Evolutionary conservation across 495 filamentous ascomycete species (phyloP).

Genomic region (Paragyromitra xinjiangensis): DNA sequence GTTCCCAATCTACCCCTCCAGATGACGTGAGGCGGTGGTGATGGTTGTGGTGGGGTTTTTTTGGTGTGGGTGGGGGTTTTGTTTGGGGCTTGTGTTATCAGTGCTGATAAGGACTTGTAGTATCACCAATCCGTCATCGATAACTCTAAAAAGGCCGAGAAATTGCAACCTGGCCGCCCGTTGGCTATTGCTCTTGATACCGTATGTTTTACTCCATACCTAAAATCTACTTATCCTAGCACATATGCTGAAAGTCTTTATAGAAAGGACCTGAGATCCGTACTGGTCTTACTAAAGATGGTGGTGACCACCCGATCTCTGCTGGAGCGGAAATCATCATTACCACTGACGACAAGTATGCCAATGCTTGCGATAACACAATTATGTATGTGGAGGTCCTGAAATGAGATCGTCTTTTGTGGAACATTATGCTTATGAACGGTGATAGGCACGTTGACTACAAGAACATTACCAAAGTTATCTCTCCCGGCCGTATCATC

Average conservation of each 20-base stretch:
- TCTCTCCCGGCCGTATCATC: constrained; percentile 89
- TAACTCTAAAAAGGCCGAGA: constrained; percentile 86
- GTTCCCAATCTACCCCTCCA: constrained; percentile 4
- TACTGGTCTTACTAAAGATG: constrained; percentile 87
- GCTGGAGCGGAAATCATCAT: constrained; percentile 87
- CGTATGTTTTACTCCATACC: constrained; percentile 59
- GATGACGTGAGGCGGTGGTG: constrained; percentile 24
- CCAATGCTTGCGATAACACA: constrained; percentile 78
- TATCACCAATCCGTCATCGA: constrained; percentile 98
- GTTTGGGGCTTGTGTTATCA: constrained; percentile 23
- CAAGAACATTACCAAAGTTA: constrained; percentile 99
- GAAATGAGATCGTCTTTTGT: background rate
- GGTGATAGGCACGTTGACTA: constrained; percentile 90
- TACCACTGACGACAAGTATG: constrained; percentile 96
- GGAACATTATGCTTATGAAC: background rate
- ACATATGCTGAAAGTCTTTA: constrained; percentile 29
- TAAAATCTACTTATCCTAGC: background rate
- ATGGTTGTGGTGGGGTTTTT: constrained; percentile 14
- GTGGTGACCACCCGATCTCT: constrained; percentile 85
- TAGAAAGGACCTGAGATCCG: constrained; percentile 97
- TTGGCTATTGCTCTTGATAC: constrained; percentile 97
- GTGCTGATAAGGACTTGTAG: constrained; percentile 55
- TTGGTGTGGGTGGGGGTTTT: constrained; percentile 25
- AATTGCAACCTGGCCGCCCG: constrained; percentile 76
- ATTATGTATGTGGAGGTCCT: constrained; percentile 78